These are phyloP conservation scores for Ceratobasidium sp. DNA, from an alignment of 1,284 basidiomycete genomes.

Conservation along the genomic window DNA sequence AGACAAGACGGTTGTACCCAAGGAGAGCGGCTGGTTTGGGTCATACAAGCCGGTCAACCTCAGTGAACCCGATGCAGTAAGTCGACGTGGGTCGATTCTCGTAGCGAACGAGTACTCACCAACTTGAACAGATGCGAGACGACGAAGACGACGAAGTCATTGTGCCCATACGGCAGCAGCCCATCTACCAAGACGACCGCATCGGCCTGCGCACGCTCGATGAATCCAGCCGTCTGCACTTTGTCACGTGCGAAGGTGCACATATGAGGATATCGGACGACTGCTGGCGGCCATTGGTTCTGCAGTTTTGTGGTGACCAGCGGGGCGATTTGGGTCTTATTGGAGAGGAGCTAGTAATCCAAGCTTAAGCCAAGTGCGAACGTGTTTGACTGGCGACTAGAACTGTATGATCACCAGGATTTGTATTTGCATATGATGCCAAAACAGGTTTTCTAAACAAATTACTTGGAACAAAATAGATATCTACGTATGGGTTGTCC, in stretches of 20 bases:
- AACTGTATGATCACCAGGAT: no score
- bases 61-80: slow-evolving; percentile 35
- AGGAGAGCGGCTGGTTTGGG: slow-evolving; percentile 88
- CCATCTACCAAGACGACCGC: slow-evolving; percentile 88
- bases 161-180: slow-evolving; percentile 80
- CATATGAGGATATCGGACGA: slow-evolving; percentile 82
- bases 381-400: no score
- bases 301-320: slow-evolving; percentile 56
- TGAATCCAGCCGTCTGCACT: slow-evolving; percentile 72
- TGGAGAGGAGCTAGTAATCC: neutral
- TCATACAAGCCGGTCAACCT: slow-evolving; percentile 67
- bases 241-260: slow-evolving; percentile 79
- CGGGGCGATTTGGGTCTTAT: neutral
- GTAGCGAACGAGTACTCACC: neutral
- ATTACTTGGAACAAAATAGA: no score
- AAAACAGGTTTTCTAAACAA: no score
- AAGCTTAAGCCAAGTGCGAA: neutral
- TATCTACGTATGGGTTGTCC: no score
- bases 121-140: slow-evolving; percentile 49
- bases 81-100: neutral
- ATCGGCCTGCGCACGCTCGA: slow-evolving; percentile 87
- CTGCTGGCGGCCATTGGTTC: slow-evolving; percentile 68
- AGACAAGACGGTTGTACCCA: slow-evolving; percentile 84
- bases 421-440: no score
- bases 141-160: slow-evolving; percentile 62